Evolutionary conservation across 1,284 basidiomycete genomes (phyloP), one percentile per base, ranked within the genome.

Genomic region (Cryptococcus hybrid): DNA sequence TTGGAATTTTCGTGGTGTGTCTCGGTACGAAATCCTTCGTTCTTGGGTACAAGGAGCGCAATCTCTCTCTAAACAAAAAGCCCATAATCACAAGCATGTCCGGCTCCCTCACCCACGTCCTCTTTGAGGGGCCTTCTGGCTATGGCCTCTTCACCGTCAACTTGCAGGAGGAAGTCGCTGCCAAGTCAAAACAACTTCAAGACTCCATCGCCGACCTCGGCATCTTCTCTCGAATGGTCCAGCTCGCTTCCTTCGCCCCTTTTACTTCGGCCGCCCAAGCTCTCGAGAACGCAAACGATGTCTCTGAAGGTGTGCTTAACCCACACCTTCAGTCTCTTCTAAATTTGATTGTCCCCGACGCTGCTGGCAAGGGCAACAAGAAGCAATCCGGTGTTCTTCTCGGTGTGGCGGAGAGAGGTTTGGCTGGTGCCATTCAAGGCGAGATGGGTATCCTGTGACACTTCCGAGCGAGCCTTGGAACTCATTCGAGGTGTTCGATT

Each of bases 211-310:
- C 83, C 65, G 92, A 98, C 79, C 82, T 95, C 69, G 83, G 86
- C 74, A 93, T 91, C 76, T 99, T 99, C 78, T 84, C 85, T 66
- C 93, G 94, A 82, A 95, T 97, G 90, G 90, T 98, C 65, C 84
- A 87, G 71, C 82, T 99, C 70, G 79, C 90, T 77, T 94, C 90
- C 74, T 99, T 98, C 82, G 84, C 88, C 58, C 95, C 96, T 1
- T 99, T 96, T 84, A 92, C 92, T 78, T 93, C 84, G 64, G 93
- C 94, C 43, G 92, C 92, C 1, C 90, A 98, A 77, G 96, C 95
- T 35, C 82, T 99, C 65, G 93, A 99, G 80, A 97, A 96, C 71
- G 88, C 89, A 57, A 96, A 98, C 75, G 94, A 99, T 79, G 81
- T 99, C 13, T 98, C 95, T 5, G 95, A 98, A 83, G 93, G 95